Base-by-base conservation (phyloP, 1,284 basidiomycete species). In the Gymnopus androsaceus region DNA sequence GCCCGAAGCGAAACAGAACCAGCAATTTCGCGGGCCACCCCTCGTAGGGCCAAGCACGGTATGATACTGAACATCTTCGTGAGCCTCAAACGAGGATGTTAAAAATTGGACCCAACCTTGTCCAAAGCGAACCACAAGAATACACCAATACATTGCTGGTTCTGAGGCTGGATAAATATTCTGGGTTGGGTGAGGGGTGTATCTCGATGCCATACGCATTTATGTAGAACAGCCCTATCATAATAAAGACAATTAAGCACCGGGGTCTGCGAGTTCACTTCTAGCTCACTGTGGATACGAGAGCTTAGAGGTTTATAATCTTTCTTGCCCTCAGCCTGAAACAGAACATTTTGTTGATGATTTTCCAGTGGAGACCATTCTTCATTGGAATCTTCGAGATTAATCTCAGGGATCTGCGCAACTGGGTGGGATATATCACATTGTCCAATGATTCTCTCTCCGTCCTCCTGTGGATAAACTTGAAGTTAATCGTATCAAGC, bases 371-470 rank as follows among this genome's bases (percentile, higher is more conserved):
- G 75, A 23, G 77, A 79, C 60, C 66, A 67, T 44, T 67, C 64
- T 37, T 72, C 72, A 36, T 65, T 61, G 33, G 46, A 31, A 34
- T 73, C 67, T 21, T 70, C 68, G 33, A 72, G 64, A n/a, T 60
- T 66, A 42, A 72, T 71, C 52, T 59, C 57, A 47, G 64, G 40
- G 57, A 57, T 14, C 45, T 21, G 17, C 62, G 73, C 69, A 6
- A 91, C 82, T 0, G 96, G 96, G 70, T 99, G 96, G 0, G 94
- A 97, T 62, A 99, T 98, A 67, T 97, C 94, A 69, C 95, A 98
- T 73, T 99, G 96, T 2, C 96, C 96, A 25, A 98, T 87, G 25
- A 98, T 82, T 48, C 82, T 84, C 31, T 80, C 76, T 6, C 89
- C 90, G 64, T 95, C 85, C 66, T 87, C 85, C 92, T 93, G 64